A percentile compares a stretch with the other conserved stretches of the same genome.
Conservation (phyloP, 257 asterid species). For the Nicotiana otophora region DNA sequence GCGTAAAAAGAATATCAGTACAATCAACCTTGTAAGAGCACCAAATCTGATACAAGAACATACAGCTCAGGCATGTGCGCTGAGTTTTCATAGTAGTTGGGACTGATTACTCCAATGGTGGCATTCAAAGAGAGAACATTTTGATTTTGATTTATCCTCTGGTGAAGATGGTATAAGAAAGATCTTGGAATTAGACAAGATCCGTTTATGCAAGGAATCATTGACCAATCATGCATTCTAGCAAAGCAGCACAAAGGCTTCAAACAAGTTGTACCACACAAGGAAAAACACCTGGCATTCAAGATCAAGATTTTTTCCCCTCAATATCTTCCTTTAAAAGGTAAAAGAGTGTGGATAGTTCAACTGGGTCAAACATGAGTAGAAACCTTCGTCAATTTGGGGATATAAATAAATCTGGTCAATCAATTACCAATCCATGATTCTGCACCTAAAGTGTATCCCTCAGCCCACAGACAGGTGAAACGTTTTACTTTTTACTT, state of each 20-base stretch:
- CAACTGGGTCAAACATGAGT: neutral
- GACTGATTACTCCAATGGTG: neutral
- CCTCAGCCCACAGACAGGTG: neutral
- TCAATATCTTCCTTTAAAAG: neutral
- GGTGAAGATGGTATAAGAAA: neutral
- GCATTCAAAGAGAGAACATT: neutral
- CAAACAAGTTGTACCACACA: neutral
- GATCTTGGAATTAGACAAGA: neutral
- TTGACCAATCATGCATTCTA: neutral
- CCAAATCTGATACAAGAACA: neutral
- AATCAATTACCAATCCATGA: neutral
- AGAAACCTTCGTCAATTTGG: neutral
- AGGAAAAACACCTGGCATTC: neutral
- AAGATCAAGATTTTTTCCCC: neutral
- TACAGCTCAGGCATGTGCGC: neutral
- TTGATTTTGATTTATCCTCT: neutral
- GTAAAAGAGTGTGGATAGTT: neutral
- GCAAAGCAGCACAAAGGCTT: neutral
- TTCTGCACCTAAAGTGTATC: neutral
- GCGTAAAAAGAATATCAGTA: neutral
- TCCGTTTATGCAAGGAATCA: neutral
- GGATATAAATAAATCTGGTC: neutral
- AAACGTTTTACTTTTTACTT: neutral
- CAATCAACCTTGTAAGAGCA: neutral
- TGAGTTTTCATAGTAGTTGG: neutral